phyloP scores from a whole-genome alignment of 2,329 filamentous ascomycete species.

The Fusarium nodosum region DNA sequence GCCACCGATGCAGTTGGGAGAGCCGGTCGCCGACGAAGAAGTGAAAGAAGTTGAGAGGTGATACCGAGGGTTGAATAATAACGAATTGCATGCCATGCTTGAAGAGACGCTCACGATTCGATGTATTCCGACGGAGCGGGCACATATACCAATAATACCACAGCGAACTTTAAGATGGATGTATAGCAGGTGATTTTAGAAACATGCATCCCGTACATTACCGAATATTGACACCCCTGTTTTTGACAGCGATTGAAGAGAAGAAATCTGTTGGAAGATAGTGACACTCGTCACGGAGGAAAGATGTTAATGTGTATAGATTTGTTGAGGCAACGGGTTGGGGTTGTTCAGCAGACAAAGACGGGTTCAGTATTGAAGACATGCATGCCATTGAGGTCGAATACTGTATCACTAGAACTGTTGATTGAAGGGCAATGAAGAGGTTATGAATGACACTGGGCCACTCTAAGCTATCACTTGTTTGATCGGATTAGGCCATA shows the following conservation, averaged over 20 bases:
- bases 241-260: neutral
- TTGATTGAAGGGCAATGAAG: neutral
- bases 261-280: neutral
- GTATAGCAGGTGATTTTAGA: slow-evolving; percentile 12
- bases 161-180: slow-evolving; percentile 28
- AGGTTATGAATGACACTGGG: neutral
- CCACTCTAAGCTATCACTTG: neutral
- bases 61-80: slow-evolving; percentile 39
- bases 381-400: neutral
- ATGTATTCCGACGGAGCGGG: slow-evolving; percentile 44
- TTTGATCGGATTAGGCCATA: neutral
- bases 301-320: slow-evolving; percentile 4
- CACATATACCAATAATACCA: slow-evolving; percentile 49
- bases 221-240: neutral
- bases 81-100: slow-evolving; percentile 48
- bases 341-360: neutral
- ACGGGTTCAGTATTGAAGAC: neutral
- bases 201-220: slow-evolving; percentile 12
- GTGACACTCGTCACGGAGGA: slow-evolving; percentile 1
- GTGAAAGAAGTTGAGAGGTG: slow-evolving; percentile 49
- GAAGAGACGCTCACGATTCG: slow-evolving; percentile 48
- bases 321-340: neutral
- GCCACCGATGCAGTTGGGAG: slow-evolving; percentile 39
- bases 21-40: slow-evolving; percentile 28
- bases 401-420: neutral